Evolutionary conservation across 2,329 filamentous ascomycete species (phyloP).

Genomic region (Talaromyces sp.): DNA sequence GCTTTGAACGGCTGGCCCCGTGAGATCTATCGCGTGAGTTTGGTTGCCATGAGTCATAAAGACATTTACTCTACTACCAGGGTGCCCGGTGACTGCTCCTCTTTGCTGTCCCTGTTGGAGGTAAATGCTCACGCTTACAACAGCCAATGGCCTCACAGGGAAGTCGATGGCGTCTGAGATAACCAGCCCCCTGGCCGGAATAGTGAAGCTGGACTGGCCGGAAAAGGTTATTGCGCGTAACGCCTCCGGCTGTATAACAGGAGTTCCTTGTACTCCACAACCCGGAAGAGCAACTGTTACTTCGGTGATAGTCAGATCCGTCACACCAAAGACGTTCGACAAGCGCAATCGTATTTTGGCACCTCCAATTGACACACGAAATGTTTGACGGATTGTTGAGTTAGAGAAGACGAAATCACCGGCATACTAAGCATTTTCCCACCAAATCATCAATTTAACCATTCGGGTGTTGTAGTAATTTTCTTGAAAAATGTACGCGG

Average conservation of each 20-base stretch:
- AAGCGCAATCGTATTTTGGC: slow-evolving; percentile 57
- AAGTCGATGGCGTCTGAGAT: slow-evolving; percentile 60
- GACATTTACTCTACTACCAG: slow-evolving; percentile 58
- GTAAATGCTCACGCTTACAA: slow-evolving; percentile 56
- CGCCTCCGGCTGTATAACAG: slow-evolving; percentile 48
- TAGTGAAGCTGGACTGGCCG: slow-evolving; percentile 44
- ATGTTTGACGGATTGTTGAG: slow-evolving; percentile 61
- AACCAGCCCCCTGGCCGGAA: slow-evolving; percentile 52
- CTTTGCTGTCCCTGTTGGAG: slow-evolving; percentile 52
- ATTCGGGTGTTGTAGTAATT: not conserved
- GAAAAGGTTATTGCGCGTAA: slow-evolving; percentile 55
- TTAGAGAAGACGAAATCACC: slow-evolving; percentile 53
- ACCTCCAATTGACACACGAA: slow-evolving; percentile 52
- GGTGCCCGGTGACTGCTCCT: slow-evolving; percentile 57
- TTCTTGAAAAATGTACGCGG: slow-evolving; percentile 11
- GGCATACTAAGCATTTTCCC: slow-evolving; percentile 40
- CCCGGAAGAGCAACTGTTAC: slow-evolving; percentile 54
- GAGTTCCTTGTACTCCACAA: slow-evolving; percentile 38
- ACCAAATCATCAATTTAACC: not conserved
- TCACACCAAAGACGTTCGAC: slow-evolving; percentile 61
- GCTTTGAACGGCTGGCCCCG: slow-evolving; percentile 27
- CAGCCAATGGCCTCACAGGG: slow-evolving; percentile 41
- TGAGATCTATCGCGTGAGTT: slow-evolving; percentile 46
- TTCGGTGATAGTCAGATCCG: slow-evolving; percentile 55
- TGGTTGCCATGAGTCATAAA: slow-evolving; percentile 57